These are phyloP conservation scores for Exobasidium cylindrosporum DNA, from an alignment of 1,284 basidiomycete genomes.

Conservation along the genomic window DNA sequence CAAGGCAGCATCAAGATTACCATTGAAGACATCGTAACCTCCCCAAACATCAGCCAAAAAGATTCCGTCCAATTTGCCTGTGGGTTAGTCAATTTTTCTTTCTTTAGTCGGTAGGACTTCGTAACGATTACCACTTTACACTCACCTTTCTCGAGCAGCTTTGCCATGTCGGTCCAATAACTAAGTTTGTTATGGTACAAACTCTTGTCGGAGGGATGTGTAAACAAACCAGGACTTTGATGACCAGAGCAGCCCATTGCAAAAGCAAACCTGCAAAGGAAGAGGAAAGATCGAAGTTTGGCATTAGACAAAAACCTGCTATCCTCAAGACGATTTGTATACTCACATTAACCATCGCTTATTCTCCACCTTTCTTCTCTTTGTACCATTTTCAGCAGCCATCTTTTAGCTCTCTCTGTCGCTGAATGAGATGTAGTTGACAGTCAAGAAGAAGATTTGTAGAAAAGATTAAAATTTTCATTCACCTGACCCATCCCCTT, in stretches of 20 bases:
- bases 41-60: slow-evolving; percentile 52
- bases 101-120: neutral
- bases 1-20: slow-evolving; percentile 37
- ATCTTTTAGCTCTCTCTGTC: neutral
- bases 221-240: slow-evolving; percentile 42
- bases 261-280: slow-evolving; percentile 25
- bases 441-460: neutral
- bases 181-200: slow-evolving; percentile 39
- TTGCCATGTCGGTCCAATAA: slow-evolving; percentile 47
- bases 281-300: no score
- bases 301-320: no score
- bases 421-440: neutral
- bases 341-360: neutral
- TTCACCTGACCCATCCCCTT: neutral
- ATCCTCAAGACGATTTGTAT: no score
- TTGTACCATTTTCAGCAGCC: neutral
- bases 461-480: neutral
- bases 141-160: slow-evolving; percentile 30
- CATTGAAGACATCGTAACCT: slow-evolving; percentile 46
- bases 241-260: slow-evolving; percentile 48
- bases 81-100: neutral
- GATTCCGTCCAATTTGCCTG: slow-evolving; percentile 39
- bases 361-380: neutral
- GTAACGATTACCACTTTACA: neutral
- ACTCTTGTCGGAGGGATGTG: slow-evolving; percentile 36